Conservation (phyloP, 495 filamentous ascomycete species). For the Hyphodiscus hymeniophilus region DNA sequence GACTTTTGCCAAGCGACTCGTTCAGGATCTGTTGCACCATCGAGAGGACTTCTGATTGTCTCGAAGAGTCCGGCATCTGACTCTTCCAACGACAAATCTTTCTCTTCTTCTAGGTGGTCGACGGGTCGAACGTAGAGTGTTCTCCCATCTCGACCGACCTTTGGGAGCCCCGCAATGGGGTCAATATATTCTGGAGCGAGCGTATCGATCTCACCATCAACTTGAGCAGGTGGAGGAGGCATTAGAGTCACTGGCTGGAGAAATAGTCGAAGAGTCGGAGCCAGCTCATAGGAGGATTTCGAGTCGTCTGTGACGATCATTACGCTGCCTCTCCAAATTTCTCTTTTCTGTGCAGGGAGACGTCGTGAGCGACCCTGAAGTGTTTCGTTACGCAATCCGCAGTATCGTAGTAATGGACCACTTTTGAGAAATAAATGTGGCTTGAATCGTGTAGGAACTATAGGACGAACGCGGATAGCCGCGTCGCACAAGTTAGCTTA, state of each 20-base stretch:
- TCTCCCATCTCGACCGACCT: conserved; percentile 69
- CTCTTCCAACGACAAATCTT: conserved; percentile 67
- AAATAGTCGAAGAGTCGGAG: conserved; percentile 74
- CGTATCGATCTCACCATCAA: conserved; percentile 53
- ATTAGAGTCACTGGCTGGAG: conserved; percentile 76
- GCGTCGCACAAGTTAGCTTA: conserved; percentile 28
- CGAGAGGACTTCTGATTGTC: conserved; percentile 25
- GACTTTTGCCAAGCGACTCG: conserved; percentile 24
- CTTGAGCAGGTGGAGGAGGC: conserved; percentile 66
- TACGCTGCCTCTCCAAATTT: conserved; percentile 86
- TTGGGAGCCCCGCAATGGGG: conserved; percentile 78
- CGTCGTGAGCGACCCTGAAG: conserved; percentile 23
- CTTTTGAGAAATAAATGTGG: conserved; percentile 80
- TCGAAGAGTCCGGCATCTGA: conserved; percentile 79
- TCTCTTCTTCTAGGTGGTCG: conserved; percentile 65
- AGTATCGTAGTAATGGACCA: conserved; percentile 83
- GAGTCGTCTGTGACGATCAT: conserved; percentile 89
- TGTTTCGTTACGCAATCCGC: conserved; percentile 60
- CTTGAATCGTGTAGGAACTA: conserved; percentile 62
- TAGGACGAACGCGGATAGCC: conserved; percentile 28
- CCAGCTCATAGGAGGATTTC: conserved; percentile 69
- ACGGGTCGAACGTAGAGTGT: conserved; percentile 78
- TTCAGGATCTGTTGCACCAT: conserved; percentile 9
- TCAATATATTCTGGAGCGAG: conserved; percentile 79
- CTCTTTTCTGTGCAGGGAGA: conserved; percentile 38